These are phyloP conservation scores for Mycena sanguinolenta DNA, from an alignment of 768 basidiomycete species.

Conservation along the genomic window DNA sequence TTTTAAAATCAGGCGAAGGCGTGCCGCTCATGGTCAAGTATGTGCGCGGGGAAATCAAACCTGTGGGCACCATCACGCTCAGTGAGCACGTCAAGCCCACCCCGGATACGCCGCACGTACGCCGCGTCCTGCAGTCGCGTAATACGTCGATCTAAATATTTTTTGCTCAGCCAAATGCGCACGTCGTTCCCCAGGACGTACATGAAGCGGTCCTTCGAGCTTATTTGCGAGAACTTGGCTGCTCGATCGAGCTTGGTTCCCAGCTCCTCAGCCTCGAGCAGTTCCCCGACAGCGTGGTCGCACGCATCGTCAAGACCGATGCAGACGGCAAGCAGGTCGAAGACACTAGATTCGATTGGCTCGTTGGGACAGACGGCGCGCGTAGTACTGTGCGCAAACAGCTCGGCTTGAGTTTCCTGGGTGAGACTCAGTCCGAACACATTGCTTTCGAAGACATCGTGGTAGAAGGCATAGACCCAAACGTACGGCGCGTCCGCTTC, in stretches of 20 bases:
- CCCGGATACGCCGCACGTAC: too few relatives aligned
- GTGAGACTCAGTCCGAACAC: slow-evolving; percentile 50
- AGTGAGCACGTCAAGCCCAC: too few relatives aligned
- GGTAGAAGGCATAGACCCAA: slow-evolving; percentile 33
- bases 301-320: too few relatives aligned
- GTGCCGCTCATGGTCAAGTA: slow-evolving; percentile 24
- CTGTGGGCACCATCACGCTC: too few relatives aligned
- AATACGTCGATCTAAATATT: neutral
- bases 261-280: slow-evolving; percentile 53
- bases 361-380: too few relatives aligned
- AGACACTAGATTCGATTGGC: too few relatives aligned
- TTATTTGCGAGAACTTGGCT: slow-evolving; percentile 40
- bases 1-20: slow-evolving; percentile 14
- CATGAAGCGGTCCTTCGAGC: too few relatives aligned
- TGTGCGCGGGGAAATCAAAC: slow-evolving; percentile 26
- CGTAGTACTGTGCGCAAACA: slow-evolving; percentile 52
- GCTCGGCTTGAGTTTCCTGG: slow-evolving; percentile 57
- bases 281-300: too few relatives aligned
- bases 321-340: too few relatives aligned
- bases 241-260: slow-evolving; percentile 50
- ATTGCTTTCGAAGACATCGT: slow-evolving; percentile 54
- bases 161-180: slow-evolving; percentile 39
- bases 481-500: neutral
- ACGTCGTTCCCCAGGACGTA: slow-evolving; percentile 46
- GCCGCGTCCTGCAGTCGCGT: slow-evolving; percentile 36